Base-by-base conservation (phyloP, 2,329 filamentous ascomycete species). In the Diaporthe capsici region DNA sequence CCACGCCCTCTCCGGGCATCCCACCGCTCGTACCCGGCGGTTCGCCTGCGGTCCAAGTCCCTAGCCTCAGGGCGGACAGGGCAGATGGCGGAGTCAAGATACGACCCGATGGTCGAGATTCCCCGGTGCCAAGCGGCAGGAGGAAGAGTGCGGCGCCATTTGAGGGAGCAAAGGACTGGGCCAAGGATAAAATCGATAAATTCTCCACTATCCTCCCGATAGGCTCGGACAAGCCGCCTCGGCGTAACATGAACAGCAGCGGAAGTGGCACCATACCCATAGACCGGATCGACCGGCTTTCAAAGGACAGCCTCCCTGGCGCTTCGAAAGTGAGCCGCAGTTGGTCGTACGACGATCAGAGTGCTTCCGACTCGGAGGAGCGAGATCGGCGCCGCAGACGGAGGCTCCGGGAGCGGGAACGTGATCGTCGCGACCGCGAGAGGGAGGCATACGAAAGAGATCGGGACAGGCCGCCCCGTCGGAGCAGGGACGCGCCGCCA, bases 101-200 rank as follows among this genome's bases (percentile, higher is more conserved):
- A 4, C 82, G 84, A 57, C 22, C 80, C 44, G 71, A 72, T 12
- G 74, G 74, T 13, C 55, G 63, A 31, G 67, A 51, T 25, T 63
- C 75, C 20, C 53, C 60, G 22, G 28, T 20, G 8, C 4, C 31
- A 15, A 28, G 37, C 13, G 61, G 75, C 8, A 51, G 53, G 57
- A 58, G 61, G 42, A 72, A 71, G 28, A 75, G 74, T 20, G 58
- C 68, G 31, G 73, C 57, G 8, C 70, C 65, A 6, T 47, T 76
- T 13, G 75, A 76, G 17, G 61, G 75, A 34, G 75, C 73, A 20
- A 75, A 55, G 61, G 63, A 72, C 49, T 76, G 73, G 73, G 73
- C 73, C 13, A 75, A 72, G 53, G 85, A 88, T 47, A 88, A 86
- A 34, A 80, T 89, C 9, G 85, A 88, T 51, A 88, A 86, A 37